phyloP scores from a whole-genome alignment of 1,284 basidiomycete species.

The Fomitopsis schrenkii region DNA sequence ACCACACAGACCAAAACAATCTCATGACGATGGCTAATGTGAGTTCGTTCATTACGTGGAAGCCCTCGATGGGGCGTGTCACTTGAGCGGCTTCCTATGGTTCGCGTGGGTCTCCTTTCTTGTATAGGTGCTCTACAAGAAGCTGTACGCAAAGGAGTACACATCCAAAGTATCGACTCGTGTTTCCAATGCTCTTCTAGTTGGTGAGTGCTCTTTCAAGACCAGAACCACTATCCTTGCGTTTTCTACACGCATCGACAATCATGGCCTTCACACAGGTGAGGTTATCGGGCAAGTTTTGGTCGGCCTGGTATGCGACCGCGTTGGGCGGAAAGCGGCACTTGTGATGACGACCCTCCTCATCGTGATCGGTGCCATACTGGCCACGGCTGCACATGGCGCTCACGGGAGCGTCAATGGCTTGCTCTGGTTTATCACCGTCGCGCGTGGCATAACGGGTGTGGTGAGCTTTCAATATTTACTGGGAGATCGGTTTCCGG shows the following conservation, averaged over 20 bases:
- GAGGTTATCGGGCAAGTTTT: constrained; percentile 65
- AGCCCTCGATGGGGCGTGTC: background rate
- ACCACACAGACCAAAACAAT: constrained; percentile 59
- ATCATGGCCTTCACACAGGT: constrained; percentile 29
- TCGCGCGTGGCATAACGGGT: constrained; percentile 70
- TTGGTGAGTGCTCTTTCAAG: constrained; percentile 40
- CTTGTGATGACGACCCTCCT: constrained; percentile 67
- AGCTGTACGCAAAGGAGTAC: constrained; percentile 56
- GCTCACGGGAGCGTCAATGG: constrained; percentile 53
- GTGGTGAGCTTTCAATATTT: constrained; percentile 40
- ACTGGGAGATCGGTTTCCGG: no score
- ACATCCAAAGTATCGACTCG: constrained; percentile 60
- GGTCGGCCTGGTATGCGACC: constrained; percentile 70
- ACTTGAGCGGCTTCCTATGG: constrained; percentile 1
- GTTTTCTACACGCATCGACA: background rate
- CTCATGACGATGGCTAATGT: constrained; percentile 65
- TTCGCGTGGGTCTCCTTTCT: background rate
- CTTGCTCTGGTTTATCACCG: constrained; percentile 75
- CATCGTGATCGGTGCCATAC: constrained; percentile 68
- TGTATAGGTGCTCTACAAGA: constrained; percentile 55
- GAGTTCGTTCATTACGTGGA: constrained; percentile 9
- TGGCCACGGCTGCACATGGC: constrained; percentile 71
- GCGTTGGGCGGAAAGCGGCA: constrained; percentile 68
- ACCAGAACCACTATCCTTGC: no score
- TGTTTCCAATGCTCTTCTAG: constrained; percentile 70